Percentiles rank a stretch among this genome's conserved stretches.
Conservation (phyloP, 805 yeast species). For the Yueomyces sinensis region DNA sequence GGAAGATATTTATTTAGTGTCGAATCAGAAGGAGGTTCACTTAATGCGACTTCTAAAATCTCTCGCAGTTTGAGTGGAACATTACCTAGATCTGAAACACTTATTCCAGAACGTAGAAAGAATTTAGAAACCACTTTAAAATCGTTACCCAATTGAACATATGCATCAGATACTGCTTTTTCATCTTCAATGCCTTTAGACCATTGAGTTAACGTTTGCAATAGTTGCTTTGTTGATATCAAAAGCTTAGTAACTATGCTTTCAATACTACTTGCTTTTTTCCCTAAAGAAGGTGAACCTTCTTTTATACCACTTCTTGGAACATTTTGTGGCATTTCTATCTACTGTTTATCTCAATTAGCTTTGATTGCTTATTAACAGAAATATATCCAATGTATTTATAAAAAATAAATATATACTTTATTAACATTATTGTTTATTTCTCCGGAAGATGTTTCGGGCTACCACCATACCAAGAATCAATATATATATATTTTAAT, state of each 20-base stretch:
- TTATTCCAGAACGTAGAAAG: slow-evolving; percentile 66
- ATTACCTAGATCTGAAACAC: slow-evolving; percentile 73
- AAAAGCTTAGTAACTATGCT: slow-evolving; percentile 66
- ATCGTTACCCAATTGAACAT: slow-evolving; percentile 87
- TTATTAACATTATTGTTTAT: too few species aligned
- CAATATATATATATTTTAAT: too few species aligned
- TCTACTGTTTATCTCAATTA: too few species aligned
- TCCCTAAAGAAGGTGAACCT: too few species aligned
- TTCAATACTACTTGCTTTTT: slow-evolving; percentile 40
- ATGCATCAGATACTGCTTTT: slow-evolving; percentile 75
- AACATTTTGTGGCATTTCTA: too few species aligned
- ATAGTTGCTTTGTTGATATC: slow-evolving; percentile 75
- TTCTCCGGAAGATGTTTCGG: too few species aligned
- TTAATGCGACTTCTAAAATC: slow-evolving; percentile 74
- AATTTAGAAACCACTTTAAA: slow-evolving; percentile 77
- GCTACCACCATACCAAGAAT: too few species aligned
- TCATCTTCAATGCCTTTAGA: slow-evolving; percentile 71
- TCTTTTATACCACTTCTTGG: too few species aligned
- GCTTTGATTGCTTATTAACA: too few species aligned
- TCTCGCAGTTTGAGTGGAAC: slow-evolving; percentile 73
- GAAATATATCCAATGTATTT: too few species aligned
- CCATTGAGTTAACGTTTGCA: slow-evolving; percentile 87
- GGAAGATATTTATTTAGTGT: slow-evolving; percentile 74
- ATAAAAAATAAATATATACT: too few species aligned
- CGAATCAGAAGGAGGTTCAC: slow-evolving; percentile 74